Evolutionary conservation across 2,329 filamentous ascomycete species (phyloP).

Genomic region (Ophiocordyceps sinensis): DNA sequence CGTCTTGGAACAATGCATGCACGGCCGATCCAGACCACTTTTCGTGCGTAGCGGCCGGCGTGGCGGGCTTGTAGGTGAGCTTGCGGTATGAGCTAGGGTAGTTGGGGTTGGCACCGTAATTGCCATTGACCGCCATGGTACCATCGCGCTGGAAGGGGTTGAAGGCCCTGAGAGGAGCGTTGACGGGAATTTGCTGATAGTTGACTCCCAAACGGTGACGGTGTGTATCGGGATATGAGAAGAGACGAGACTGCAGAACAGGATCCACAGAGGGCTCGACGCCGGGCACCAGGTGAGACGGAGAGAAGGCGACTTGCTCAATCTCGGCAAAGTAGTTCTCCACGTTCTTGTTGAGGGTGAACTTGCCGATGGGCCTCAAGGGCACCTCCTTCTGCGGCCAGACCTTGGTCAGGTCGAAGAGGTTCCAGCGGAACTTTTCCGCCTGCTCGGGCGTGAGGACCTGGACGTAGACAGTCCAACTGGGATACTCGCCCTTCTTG

Average conservation of each 20-base stretch:
- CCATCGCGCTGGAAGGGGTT: conserved; percentile 64
- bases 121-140: conserved; percentile 51
- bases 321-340: conserved; percentile 57
- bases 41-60: conserved; percentile 28
- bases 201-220: conserved; percentile 49
- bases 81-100: conserved; percentile 37
- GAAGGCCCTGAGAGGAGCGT: conserved; percentile 39
- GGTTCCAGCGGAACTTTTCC: conserved; percentile 44
- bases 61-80: conserved; percentile 27
- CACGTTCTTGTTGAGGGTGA: conserved; percentile 51
- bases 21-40: conserved; percentile 31
- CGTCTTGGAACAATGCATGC: conserved; percentile 26
- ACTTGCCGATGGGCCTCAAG: conserved; percentile 42
- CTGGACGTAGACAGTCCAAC: conserved; percentile 52
- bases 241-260: conserved; percentile 44
- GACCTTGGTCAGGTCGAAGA: conserved; percentile 57
- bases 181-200: conserved; percentile 50
- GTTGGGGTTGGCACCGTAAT: conserved; percentile 45
- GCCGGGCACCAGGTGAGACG: conserved; percentile 49
- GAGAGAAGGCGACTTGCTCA: conserved; percentile 53
- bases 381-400: conserved; percentile 52
- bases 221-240: conserved; percentile 48
- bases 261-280: conserved; percentile 48
- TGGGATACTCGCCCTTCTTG: conserved; percentile 42
- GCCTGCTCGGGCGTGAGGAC: conserved; percentile 47